phyloP scores from a whole-genome alignment of 345 rosid genomes.

The Hibiscus syriacus region DNA sequence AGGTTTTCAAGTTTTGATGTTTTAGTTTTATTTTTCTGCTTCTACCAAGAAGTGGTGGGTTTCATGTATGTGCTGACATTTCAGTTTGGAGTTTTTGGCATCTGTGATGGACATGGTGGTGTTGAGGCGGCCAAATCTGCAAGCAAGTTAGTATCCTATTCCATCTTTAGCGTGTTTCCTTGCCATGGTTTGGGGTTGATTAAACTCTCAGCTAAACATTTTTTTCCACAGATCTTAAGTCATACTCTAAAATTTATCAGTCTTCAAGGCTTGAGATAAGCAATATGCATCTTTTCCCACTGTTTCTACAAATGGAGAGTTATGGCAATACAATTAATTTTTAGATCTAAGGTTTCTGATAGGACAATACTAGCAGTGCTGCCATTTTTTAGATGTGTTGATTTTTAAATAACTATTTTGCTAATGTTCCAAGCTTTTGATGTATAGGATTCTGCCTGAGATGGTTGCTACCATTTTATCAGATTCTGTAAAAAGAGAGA shows the following conservation, averaged over 20 bases:
- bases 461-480: slow-evolving; percentile 58
- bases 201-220: not conserved
- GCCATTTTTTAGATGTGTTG: not conserved
- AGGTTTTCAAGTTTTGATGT: slow-evolving; percentile 42
- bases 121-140: slow-evolving; percentile 84
- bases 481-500: slow-evolving; percentile 59
- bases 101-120: slow-evolving; percentile 99
- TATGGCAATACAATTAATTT: not conserved
- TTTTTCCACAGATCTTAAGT: not conserved
- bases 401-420: not conserved
- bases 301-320: not conserved
- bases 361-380: not conserved
- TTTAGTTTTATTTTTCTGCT: not conserved
- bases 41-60: slow-evolving; percentile 12
- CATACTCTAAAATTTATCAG: not conserved
- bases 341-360: not conserved
- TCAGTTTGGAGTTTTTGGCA: slow-evolving; percentile 92
- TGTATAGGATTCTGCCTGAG: slow-evolving; percentile 72
- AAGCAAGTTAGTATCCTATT: slow-evolving; percentile 62
- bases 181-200: slow-evolving; percentile 5
- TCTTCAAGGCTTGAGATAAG: not conserved
- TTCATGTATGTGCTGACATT: slow-evolving; percentile 8
- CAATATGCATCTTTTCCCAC: not conserved
- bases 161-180: slow-evolving; percentile 15
- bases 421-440: slow-evolving; percentile 6